phyloP scores from a whole-genome alignment of 2,329 filamentous ascomycete genomes.

The Didymella pinodella region DNA sequence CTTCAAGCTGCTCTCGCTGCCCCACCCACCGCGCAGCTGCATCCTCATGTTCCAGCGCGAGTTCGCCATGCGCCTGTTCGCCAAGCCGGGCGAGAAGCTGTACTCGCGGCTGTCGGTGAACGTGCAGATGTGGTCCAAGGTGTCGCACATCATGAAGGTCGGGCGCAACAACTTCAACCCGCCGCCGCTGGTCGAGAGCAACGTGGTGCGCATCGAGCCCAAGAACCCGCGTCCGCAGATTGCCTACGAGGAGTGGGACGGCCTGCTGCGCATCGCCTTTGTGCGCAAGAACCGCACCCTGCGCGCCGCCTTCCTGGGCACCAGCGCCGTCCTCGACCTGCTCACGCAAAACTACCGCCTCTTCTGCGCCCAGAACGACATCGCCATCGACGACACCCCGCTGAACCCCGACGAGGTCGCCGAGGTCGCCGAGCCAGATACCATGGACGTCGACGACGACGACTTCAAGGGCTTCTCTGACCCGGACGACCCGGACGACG shows the following conservation, averaged over 20 bases:
- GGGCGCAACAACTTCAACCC: conserved; percentile 97
- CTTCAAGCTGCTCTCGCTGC: conserved; percentile 85
- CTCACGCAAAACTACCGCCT: conserved; percentile 88
- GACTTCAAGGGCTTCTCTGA: conserved; percentile 61
- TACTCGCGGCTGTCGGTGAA: conserved; percentile 94
- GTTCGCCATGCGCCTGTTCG: conserved; percentile 89
- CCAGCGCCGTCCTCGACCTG: conserved; percentile 80
- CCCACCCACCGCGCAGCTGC: conserved; percentile 80
- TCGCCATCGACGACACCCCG: conserved; percentile 72
- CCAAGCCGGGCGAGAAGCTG: conserved; percentile 84
- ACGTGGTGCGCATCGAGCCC: conserved; percentile 87
- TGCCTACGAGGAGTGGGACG: conserved; percentile 94
- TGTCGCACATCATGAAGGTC: conserved; percentile 84
- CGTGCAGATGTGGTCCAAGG: conserved; percentile 87
- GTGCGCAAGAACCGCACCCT: conserved; percentile 91
- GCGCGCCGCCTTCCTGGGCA: conserved; percentile 80
- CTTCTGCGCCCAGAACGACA: conserved; percentile 87
- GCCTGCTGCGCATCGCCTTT: conserved; percentile 82
- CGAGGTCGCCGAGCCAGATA: conserved; percentile 52
- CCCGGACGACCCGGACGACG: conserved; percentile 69
- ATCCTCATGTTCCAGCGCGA: conserved; percentile 98
- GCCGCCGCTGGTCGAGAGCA: conserved; percentile 89
- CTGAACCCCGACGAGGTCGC: conserved; percentile 38
- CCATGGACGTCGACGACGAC: conserved; percentile 58
- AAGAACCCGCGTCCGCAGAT: conserved; percentile 87